A percentile compares a stretch with the other conserved stretches of the same genome.
Conservation (phyloP, 352 stramenopile genomes). For the Phytophthora sojae region DNA sequence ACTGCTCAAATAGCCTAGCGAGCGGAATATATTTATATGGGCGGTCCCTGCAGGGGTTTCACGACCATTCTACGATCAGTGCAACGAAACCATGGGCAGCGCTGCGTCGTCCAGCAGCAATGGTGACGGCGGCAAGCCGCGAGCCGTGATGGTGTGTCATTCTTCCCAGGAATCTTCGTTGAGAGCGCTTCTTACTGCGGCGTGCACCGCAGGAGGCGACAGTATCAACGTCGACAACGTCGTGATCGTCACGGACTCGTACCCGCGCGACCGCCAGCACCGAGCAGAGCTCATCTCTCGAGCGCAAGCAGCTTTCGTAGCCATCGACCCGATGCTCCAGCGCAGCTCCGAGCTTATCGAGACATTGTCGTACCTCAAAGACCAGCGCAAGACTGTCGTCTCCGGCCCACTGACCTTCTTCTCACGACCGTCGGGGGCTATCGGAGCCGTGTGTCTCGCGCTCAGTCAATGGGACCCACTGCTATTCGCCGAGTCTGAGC, state of each 20-base stretch:
- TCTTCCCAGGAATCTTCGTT: conserved; percentile 23
- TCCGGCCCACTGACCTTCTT: conserved; percentile 50
- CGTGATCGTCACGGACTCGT: conserved; percentile 49
- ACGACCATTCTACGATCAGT: not conserved
- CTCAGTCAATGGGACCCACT: conserved; percentile 48
- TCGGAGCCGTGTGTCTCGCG: conserved; percentile 56
- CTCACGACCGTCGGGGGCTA: conserved; percentile 48
- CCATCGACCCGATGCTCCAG: conserved; percentile 51
- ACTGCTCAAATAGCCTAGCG: not conserved
- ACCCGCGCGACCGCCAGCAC: conserved; percentile 42
- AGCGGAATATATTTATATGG: not conserved
- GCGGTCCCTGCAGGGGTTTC: not conserved
- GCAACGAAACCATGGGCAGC: conserved; percentile 16
- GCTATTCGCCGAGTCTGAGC: conserved; percentile 35
- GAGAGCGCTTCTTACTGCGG: conserved; percentile 7
- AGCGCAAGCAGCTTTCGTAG: conserved; percentile 45
- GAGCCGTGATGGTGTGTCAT: conserved; percentile 29
- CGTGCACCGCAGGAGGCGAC: not conserved
- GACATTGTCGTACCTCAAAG: conserved; percentile 63
- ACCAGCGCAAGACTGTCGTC: conserved; percentile 46
- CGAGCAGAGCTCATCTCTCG: conserved; percentile 37
- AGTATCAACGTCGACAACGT: conserved; percentile 15
- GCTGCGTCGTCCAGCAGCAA: conserved; percentile 23
- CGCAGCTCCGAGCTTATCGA: conserved; percentile 41
- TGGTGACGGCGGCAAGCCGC: conserved; percentile 8